Conservation (phyloP, 306 rosid species). For the Rosa rugosa region DNA sequence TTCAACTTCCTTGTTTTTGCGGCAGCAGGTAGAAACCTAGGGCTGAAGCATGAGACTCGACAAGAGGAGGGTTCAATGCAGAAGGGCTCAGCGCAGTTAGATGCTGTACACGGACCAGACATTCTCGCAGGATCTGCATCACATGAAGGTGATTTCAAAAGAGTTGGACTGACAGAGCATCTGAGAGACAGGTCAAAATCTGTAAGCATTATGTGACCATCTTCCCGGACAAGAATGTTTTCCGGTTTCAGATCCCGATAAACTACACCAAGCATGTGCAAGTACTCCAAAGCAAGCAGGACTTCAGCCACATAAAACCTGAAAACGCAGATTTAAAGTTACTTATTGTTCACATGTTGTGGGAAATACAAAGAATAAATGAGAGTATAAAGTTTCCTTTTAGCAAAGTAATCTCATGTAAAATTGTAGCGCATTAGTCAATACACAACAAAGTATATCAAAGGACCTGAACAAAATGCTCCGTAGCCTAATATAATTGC, state of each 20-base stretch:
- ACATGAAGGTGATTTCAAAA: slow-evolving; percentile 50
- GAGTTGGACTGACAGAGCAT: slow-evolving; percentile 75
- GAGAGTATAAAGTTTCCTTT: background rate
- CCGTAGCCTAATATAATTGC: background rate
- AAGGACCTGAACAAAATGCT: background rate
- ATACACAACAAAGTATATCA: background rate
- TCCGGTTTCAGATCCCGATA: slow-evolving; percentile 89
- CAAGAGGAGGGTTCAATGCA: slow-evolving; percentile 72
- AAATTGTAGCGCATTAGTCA: background rate
- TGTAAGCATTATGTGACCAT: slow-evolving; percentile 92
- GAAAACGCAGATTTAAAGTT: slow-evolving; percentile 9
- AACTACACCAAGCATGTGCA: slow-evolving; percentile 92
- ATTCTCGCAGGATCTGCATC: slow-evolving; percentile 53
- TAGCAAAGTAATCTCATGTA: background rate
- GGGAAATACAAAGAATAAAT: background rate
- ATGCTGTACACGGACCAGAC: slow-evolving; percentile 64
- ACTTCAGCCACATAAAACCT: slow-evolving; percentile 94
- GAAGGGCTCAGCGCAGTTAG: slow-evolving; percentile 77
- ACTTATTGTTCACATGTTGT: background rate
- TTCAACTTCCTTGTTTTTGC: slow-evolving; percentile 62
- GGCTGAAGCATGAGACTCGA: slow-evolving; percentile 86
- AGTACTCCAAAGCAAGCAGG: slow-evolving; percentile 86
- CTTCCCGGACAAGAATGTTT: slow-evolving; percentile 87
- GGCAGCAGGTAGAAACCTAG: slow-evolving; percentile 62
- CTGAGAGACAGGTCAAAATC: slow-evolving; percentile 84